These are phyloP conservation scores for Tetrahymena thermophila DNA, from an alignment of 73 alveolate species.

Conservation along the genomic window DNA sequence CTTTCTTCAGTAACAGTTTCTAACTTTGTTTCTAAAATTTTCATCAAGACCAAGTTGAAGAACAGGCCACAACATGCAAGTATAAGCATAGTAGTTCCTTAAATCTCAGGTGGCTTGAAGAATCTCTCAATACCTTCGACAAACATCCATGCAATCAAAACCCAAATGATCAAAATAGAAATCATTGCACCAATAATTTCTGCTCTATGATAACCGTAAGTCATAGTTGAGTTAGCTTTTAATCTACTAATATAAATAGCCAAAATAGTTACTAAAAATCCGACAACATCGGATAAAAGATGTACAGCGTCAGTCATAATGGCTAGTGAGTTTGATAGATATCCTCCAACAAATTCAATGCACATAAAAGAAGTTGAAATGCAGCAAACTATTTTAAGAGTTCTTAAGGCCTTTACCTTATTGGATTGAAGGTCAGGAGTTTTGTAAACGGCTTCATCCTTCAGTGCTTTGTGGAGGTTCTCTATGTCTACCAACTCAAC, in stretches of 20 bases:
- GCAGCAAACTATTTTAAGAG: conserved; percentile 51
- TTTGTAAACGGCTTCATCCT: not conserved
- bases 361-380: conserved; percentile 66
- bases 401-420: conserved; percentile 38
- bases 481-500: not conserved
- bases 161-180: conserved; percentile 77
- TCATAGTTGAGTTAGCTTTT: conserved; percentile 56
- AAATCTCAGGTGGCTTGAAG: conserved; percentile 54
- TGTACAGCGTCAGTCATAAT: conserved; percentile 90
- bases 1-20: not conserved
- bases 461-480: not conserved
- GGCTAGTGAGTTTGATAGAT: conserved; percentile 71
- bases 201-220: conserved; percentile 91
- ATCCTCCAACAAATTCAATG: conserved; percentile 80
- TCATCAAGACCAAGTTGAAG: conserved; percentile 62
- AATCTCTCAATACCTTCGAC: conserved; percentile 60
- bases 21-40: conserved; percentile 50
- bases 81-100: conserved; percentile 76
- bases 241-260: conserved; percentile 59
- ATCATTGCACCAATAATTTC: conserved; percentile 87
- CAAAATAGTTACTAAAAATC: conserved; percentile 50
- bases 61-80: conserved; percentile 70
- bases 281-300: conserved; percentile 76
- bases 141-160: conserved; percentile 75
- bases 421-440: not conserved